Evolutionary conservation across 1,284 basidiomycete genomes (phyloP).

Genomic region (Microbotryum saponariae): DNA sequence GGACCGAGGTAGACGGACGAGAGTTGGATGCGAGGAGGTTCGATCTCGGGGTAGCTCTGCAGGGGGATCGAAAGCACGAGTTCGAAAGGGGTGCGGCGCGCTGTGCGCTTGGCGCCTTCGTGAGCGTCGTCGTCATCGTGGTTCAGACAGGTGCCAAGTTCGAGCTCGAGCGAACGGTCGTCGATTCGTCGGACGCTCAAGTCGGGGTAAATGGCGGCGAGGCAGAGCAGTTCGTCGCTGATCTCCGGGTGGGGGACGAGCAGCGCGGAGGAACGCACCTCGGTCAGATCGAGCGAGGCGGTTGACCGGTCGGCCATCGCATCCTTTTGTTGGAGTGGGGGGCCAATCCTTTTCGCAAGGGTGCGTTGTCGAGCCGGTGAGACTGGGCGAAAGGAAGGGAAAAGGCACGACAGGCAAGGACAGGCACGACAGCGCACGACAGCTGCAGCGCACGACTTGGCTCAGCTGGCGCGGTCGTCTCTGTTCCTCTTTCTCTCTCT

Average conservation of each 20-base stretch:
- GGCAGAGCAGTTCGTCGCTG: slow-evolving; percentile 19
- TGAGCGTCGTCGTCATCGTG: neutral
- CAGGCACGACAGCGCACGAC: no score
- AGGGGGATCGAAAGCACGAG: slow-evolving; percentile 24
- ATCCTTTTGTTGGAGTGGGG: no score
- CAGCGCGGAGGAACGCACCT: slow-evolving; percentile 14
- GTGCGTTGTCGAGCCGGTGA: no score
- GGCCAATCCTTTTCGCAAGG: no score
- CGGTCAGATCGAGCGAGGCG: slow-evolving; percentile 11
- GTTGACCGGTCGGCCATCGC: neutral
- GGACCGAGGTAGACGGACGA: slow-evolving; percentile 22
- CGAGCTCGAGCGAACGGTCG: no score
- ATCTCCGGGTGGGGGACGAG: slow-evolving; percentile 4
- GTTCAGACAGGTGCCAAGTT: neutral
- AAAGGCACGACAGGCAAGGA: no score
- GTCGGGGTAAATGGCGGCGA: slow-evolving; percentile 20
- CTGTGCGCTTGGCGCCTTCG: neutral
- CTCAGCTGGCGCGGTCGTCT: no score
- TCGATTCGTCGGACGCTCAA: no score
- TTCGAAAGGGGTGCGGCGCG: slow-evolving; percentile 6
- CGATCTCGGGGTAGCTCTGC: slow-evolving; percentile 11
- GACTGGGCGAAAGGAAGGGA: no score
- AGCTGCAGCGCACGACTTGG: no score
- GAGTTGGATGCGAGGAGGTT: slow-evolving; percentile 24
- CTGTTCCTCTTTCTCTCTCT: no score